Evolutionary conservation across 306 rosid genomes (phyloP), one percentile per base, ranked within the genome.

Genomic region (Morella rubra): DNA sequence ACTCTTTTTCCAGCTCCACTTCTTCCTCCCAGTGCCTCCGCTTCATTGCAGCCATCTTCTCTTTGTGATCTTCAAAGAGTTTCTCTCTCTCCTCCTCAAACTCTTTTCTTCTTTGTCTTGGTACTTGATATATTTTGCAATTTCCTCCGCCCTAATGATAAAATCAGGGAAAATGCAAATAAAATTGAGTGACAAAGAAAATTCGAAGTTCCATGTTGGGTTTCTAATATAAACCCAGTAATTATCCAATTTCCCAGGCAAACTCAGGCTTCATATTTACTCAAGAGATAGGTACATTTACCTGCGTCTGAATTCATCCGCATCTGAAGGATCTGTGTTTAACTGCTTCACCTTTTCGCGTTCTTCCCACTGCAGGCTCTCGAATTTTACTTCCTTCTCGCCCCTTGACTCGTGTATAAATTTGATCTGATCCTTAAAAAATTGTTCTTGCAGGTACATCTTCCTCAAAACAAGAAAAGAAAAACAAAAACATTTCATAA

Each of bases 371-470:
- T 93, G 98, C 82, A 86, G 59, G 81, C 85, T 88, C 89, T 89
- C 96, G 73, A 93, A 93, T 13, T 83, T 77, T 71, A 89, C 95
- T 76, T 89, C 98, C 76, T 81, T 91, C 1, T 73, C 87, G 65
- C 76, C 73, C 86, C 87, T 86, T 12, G 86, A 73, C 27, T 87
- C 87, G 44, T 84, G 91, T 73, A 91, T 78, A 46, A 82, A 41
- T 16, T 54, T 79, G 61, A 93, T 83, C 79, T 86, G 98, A 0
- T 90, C 93, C 74, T 88, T 84, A 65, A 80, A 87, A 78, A 88
- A 93, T 62, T 88, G 64, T 19, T 93, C 93, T 90, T 90, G 98
- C 74, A 45, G 5, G 52, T 83, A 40, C 96, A 93, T 93, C 97
- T 93, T 76, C 79, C 70, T 78, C 47, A 13, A 62, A 49, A 32